A percentile compares a stretch with the other conserved stretches of the same genome.
phyloP scores from a whole-genome alignment of 495 filamentous ascomycete species.

The Hyphodiscus hymeniophilus region DNA sequence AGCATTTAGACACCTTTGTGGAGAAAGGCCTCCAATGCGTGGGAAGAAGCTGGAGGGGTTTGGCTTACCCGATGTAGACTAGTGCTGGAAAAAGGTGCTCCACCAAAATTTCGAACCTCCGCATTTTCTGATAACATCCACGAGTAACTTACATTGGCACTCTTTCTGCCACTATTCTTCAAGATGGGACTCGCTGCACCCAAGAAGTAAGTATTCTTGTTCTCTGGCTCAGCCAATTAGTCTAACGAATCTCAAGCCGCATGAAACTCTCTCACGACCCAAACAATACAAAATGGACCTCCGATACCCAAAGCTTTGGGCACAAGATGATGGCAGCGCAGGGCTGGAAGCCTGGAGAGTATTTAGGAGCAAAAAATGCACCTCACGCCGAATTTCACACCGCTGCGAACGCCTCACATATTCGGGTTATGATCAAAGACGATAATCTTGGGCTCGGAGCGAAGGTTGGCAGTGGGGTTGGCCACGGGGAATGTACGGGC shows the following conservation, averaged over 20 bases:
- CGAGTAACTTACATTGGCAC: background rate
- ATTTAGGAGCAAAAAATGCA: constrained; percentile 66
- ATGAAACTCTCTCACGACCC: constrained; percentile 81
- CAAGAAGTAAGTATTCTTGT: constrained; percentile 48
- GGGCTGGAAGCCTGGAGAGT: constrained; percentile 81
- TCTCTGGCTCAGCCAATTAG: background rate
- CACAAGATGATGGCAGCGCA: constrained; percentile 78
- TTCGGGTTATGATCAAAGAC: constrained; percentile 75
- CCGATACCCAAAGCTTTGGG: constrained; percentile 72
- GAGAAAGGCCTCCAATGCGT: too few species aligned
- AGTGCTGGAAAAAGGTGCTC: constrained; percentile 1
- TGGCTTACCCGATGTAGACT: constrained; percentile 5
- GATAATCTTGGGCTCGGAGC: constrained; percentile 85
- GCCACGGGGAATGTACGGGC: constrained; percentile 66
- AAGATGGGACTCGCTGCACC: constrained; percentile 69
- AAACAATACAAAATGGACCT: constrained; percentile 87
- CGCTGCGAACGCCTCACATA: constrained; percentile 66
- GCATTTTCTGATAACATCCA: constrained; percentile 8
- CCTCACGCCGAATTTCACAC: constrained; percentile 67
- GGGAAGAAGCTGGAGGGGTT: background rate
- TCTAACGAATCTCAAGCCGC: constrained; percentile 44
- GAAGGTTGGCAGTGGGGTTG: constrained; percentile 49
- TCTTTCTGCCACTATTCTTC: background rate
- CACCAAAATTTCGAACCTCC: constrained; percentile 13
- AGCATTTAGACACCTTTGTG: too few species aligned